phyloP scores from a whole-genome alignment of 306 rosid species.

The Canavalia gladiata region DNA sequence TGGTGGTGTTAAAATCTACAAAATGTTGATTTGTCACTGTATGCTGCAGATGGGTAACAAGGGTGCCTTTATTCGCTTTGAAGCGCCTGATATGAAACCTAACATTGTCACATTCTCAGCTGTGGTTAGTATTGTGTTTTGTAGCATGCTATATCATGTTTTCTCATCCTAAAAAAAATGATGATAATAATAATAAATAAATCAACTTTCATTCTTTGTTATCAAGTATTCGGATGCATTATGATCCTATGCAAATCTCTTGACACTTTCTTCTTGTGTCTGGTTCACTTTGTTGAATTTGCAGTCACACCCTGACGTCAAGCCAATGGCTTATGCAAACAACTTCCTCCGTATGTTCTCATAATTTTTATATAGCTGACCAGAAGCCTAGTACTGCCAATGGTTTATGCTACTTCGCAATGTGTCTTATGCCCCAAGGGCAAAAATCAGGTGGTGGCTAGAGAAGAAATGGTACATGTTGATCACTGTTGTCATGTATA shows the following conservation, averaged over 20 bases:
- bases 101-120: conserved; percentile 89
- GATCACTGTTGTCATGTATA: conserved; percentile 51
- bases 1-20: not conserved
- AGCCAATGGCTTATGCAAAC: conserved; percentile 99
- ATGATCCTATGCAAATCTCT: not conserved
- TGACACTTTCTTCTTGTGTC: not conserved
- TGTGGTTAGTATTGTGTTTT: conserved; percentile 71
- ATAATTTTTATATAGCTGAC: conserved; percentile 49
- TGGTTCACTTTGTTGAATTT: conserved; percentile 43
- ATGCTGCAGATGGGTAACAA: conserved; percentile 96
- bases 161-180: not conserved
- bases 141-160: not conserved
- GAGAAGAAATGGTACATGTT: conserved; percentile 43
- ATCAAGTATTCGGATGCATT: conserved; percentile 1
- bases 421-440: conserved; percentile 45
- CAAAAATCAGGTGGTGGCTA: conserved; percentile 43
- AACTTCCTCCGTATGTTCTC: conserved; percentile 90
- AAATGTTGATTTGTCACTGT: conserved; percentile 36
- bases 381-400: conserved; percentile 47
- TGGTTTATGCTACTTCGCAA: conserved; percentile 38
- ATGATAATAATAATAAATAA: not conserved
- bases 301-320: conserved; percentile 98
- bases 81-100: conserved; percentile 91
- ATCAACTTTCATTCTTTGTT: not conserved
- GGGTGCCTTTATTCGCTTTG: conserved; percentile 97